These are phyloP conservation scores for Trypanosoma mega DNA, from an alignment of 208 protist genomes.

Conservation along the genomic window DNA sequence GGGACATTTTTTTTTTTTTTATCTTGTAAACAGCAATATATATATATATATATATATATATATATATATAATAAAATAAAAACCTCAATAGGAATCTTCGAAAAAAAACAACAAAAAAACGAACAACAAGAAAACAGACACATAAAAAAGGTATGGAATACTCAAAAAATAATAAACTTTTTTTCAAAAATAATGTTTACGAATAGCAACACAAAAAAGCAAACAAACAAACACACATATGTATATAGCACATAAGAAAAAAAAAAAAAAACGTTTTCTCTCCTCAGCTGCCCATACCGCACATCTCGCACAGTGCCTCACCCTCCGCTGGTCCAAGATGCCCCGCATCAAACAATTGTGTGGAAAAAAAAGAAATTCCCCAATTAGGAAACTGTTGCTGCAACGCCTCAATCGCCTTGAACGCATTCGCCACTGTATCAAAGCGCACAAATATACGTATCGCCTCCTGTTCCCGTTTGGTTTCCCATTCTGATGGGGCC, in stretches of 20 bases:
- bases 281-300: too few relatives aligned
- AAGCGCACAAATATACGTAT: slow-evolving; percentile 83
- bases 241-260: too few relatives aligned
- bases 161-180: too few relatives aligned
- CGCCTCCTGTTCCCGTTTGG: slow-evolving; percentile 26
- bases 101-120: too few relatives aligned
- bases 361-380: slow-evolving; percentile 67
- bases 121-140: too few relatives aligned
- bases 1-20: slow-evolving; percentile 12
- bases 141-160: too few relatives aligned
- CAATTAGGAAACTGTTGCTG: slow-evolving; percentile 24
- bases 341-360: slow-evolving; percentile 52
- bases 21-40: not conserved
- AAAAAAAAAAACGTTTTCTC: not conserved
- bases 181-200: too few relatives aligned
- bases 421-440: slow-evolving; percentile 77
- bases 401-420: slow-evolving; percentile 74
- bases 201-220: too few relatives aligned
- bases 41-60: too few relatives aligned
- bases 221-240: too few relatives aligned
- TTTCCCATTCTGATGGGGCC: slow-evolving; percentile 21
- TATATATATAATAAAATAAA: too few relatives aligned
- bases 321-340: slow-evolving; percentile 39
- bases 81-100: too few relatives aligned
- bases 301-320: slow-evolving; percentile 32